Percentiles rank a stretch among this genome's conserved stretches.
phyloP scores from a whole-genome alignment of 176 grass and related monocot species.

The Triticum monococcum region DNA sequence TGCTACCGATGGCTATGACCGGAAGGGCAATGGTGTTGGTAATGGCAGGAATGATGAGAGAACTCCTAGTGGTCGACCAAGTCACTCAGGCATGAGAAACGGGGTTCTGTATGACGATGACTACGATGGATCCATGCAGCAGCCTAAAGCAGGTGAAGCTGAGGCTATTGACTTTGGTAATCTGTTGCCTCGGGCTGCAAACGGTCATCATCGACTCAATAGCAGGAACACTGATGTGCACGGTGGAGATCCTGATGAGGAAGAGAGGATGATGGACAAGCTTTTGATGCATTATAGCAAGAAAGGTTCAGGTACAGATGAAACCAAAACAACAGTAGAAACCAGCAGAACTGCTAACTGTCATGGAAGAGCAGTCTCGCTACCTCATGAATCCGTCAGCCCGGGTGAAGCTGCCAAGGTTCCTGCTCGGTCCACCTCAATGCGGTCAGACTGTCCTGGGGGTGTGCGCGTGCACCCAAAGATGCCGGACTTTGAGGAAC shows the following conservation, averaged over 20 bases:
- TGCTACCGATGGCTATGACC: slow-evolving; percentile 18
- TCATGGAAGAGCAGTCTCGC: slow-evolving; percentile 30
- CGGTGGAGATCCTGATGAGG: slow-evolving; percentile 37
- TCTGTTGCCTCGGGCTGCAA: slow-evolving; percentile 36
- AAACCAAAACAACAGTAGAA: not conserved
- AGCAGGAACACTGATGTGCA: not conserved
- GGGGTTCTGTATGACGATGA: slow-evolving; percentile 32
- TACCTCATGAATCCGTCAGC: slow-evolving; percentile 17
- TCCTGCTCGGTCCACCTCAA: slow-evolving; percentile 38
- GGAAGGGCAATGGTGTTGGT: slow-evolving; percentile 9
- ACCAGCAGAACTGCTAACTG: slow-evolving; percentile 16
- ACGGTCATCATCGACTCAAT: slow-evolving; percentile 25
- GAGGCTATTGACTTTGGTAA: slow-evolving; percentile 70
- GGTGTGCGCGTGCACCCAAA: slow-evolving; percentile 48
- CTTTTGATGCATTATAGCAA: slow-evolving; percentile 65
- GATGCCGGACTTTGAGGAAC: slow-evolving; percentile 59
- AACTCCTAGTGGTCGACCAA: slow-evolving; percentile 30
- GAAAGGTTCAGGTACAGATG: slow-evolving; percentile 44
- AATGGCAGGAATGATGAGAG: slow-evolving; percentile 22
- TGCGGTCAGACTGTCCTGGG: slow-evolving; percentile 21
- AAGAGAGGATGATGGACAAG: slow-evolving; percentile 84
- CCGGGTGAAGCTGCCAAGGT: not conserved
- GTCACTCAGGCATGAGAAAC: slow-evolving; percentile 37
- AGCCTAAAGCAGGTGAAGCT: slow-evolving; percentile 28
- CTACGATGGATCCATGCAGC: slow-evolving; percentile 23